Evolutionary conservation across 2,329 filamentous ascomycete genomes (phyloP), one percentile per base, ranked within the genome.

Genomic region (Tolypocladium cylindrosporum): DNA sequence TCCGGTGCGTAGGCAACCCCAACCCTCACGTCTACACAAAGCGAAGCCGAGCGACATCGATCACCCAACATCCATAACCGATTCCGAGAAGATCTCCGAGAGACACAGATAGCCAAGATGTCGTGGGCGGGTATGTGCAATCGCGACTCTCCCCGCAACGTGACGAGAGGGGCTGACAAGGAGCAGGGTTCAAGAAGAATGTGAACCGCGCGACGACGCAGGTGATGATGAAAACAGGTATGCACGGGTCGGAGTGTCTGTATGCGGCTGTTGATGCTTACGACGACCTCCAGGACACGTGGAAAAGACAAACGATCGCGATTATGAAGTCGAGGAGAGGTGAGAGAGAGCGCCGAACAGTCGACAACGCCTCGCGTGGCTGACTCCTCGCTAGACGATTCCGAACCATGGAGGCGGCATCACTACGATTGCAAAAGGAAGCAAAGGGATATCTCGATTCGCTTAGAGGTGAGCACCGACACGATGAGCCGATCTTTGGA

Each of bases 181-280:
- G 40, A 50, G 62, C 63, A 77, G 75, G 75, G 64, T 77, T 77
- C 68, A 77, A 94, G 79, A 96, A 96, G 75, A 95, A 95, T 86
- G 92, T 97, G 79, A 93, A 94, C 80, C 91, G 94, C 79, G 93
- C 93, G 68, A 97, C 93, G 75, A 99, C 95, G 77, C 92, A 97
- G 86, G 93, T 97, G 62, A 97, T 99, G 91, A 97, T 99, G 93
- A 99, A 99, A 83, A 96, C 92, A 59, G 90, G 87, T 89, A 74
- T 63, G 80, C 68, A 41, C 19, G 21, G 11, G 34, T 8, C n/a
- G 21, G 6, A 16, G 13, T 19, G 16, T 34, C 7, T 4, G 34
- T 10, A 37, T 13, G 31, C 10, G 16, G 14, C 21, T 13, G 21
- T 19, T 5, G 40, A 13, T 11, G 54, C 54, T 59, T n/a, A 62